These are phyloP conservation scores for Microbotryomycetes sp. DNA, from an alignment of 1,284 basidiomycete species.

Conservation along the genomic window DNA sequence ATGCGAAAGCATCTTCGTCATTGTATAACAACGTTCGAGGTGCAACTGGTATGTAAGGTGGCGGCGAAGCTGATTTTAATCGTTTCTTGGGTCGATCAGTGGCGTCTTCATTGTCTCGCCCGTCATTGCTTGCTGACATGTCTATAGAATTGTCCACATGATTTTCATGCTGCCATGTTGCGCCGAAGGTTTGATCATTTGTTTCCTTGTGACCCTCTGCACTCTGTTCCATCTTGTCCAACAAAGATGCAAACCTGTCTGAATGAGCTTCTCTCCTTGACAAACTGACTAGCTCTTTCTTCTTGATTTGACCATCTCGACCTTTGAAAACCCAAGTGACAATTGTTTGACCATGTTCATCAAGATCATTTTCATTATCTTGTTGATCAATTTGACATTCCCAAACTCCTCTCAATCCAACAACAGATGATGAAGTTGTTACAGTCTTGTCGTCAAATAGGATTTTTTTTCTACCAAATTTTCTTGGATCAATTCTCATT, in stretches of 20 bases:
- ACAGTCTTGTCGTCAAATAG: slow-evolving; percentile 1
- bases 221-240: slow-evolving; percentile 11
- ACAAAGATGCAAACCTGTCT: slow-evolving; percentile 24
- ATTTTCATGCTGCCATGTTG: too few relatives aligned
- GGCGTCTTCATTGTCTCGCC: too few relatives aligned
- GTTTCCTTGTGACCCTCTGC: neutral
- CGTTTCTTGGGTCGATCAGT: neutral
- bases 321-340: slow-evolving; percentile 29
- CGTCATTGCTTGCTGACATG: neutral
- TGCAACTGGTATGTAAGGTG: slow-evolving; percentile 24
- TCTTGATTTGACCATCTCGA: slow-evolving; percentile 16
- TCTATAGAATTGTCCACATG: neutral
- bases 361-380: slow-evolving; percentile 4
- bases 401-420: slow-evolving; percentile 20
- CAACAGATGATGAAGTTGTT: neutral
- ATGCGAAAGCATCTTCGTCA: slow-evolving; percentile 30
- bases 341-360: neutral
- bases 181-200: too few relatives aligned
- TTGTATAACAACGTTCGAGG: slow-evolving; percentile 29
- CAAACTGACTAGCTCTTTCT: slow-evolving; percentile 20
- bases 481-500: slow-evolving; percentile 27
- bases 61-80: slow-evolving; percentile 15
- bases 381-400: too few relatives aligned
- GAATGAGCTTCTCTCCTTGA: slow-evolving; percentile 15
- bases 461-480: slow-evolving; percentile 22